A percentile compares a stretch with the other conserved stretches of the same genome.
Conservation (phyloP, 495 filamentous ascomycete genomes). For the Talaromyces thailandensis region DNA sequence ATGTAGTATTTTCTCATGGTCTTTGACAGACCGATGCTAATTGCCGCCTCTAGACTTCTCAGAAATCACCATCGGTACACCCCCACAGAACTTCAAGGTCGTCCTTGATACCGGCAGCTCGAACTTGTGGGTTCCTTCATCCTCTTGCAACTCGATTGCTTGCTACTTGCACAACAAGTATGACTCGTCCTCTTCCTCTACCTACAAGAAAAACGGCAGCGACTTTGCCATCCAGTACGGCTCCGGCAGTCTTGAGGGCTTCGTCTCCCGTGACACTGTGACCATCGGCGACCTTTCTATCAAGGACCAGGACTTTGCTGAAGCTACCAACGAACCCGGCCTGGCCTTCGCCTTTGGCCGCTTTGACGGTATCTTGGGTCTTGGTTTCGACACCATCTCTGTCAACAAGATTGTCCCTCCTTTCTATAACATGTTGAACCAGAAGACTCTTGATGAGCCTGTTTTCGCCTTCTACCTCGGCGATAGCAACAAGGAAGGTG, state of each 20-base stretch:
- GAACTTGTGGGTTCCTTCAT: conserved; percentile 96
- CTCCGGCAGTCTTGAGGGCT: conserved; percentile 90
- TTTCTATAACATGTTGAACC: conserved; percentile 91
- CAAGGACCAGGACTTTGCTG: conserved; percentile 86
- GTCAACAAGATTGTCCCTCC: conserved; percentile 92
- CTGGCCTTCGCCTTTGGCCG: conserved; percentile 96
- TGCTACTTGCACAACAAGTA: conserved; percentile 98
- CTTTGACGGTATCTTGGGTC: conserved; percentile 95
- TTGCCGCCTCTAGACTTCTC: conserved; percentile 71
- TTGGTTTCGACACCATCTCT: conserved; percentile 91
- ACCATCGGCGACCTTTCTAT: conserved; percentile 83
- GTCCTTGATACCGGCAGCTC: conserved; percentile 98
- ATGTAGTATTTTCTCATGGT: conserved; percentile 24
- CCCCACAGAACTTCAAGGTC: conserved; percentile 94
- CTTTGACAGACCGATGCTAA: conserved; percentile 4
- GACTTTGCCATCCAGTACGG: conserved; percentile 93
- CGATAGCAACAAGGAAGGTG: conserved; percentile 59
- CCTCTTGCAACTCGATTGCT: conserved; percentile 86
- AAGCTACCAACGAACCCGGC: conserved; percentile 89
- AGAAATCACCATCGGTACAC: conserved; percentile 85
- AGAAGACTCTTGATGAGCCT: conserved; percentile 80
- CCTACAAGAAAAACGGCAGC: conserved; percentile 90
- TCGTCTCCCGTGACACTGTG: conserved; percentile 78
- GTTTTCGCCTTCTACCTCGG: conserved; percentile 97
- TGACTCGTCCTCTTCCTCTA: conserved; percentile 79